Conservation (phyloP, 176 grass and related monocot species). For the Juncus effusus region DNA sequence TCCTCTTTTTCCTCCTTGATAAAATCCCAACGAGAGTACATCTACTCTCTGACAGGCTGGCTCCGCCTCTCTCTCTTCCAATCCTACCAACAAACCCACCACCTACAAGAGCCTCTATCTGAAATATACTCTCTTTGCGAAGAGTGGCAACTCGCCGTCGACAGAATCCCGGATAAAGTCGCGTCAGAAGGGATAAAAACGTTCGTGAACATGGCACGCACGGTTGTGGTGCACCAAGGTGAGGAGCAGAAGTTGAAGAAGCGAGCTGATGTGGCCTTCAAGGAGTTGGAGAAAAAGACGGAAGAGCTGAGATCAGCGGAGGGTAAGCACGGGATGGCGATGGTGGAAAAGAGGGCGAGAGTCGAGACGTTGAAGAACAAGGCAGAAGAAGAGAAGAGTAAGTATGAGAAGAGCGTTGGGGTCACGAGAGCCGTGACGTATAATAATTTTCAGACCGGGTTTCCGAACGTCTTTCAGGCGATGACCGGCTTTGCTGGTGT, state of each 20-base stretch:
- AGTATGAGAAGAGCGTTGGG: slow-evolving; percentile 84
- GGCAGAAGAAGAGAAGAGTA: slow-evolving; percentile 90
- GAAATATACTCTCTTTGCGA: slow-evolving; percentile 84
- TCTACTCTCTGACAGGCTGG: slow-evolving; percentile 87
- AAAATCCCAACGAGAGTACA: slow-evolving; percentile 82
- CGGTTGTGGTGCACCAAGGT: slow-evolving; percentile 65
- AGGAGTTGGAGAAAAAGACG: slow-evolving; percentile 73
- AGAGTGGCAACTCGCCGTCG: slow-evolving; percentile 92
- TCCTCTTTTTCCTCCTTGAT: slow-evolving; percentile 77
- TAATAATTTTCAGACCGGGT: slow-evolving; percentile 89
- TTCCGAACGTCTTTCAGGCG: slow-evolving; percentile 92
- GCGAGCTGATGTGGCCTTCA: slow-evolving; percentile 65
- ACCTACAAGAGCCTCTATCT: slow-evolving; percentile 48
- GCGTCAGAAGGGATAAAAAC: slow-evolving; percentile 94
- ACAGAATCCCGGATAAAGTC: slow-evolving; percentile 89
- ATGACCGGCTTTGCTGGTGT: slow-evolving; percentile 91
- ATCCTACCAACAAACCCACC: slow-evolving; percentile 56
- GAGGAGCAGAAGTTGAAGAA: slow-evolving; percentile 96
- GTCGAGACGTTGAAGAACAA: slow-evolving; percentile 60
- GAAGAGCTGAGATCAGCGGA: slow-evolving; percentile 71
- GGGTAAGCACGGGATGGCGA: slow-evolving; percentile 42
- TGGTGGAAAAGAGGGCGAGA: slow-evolving; percentile 62
- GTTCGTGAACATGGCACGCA: slow-evolving; percentile 71
- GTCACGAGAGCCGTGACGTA: slow-evolving; percentile 92
- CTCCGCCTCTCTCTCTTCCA: slow-evolving; percentile 89